Percentiles rank a stretch among this genome's conserved stretches.
Conservation (phyloP, 352 stramenopile species). For the Phytopythium cucurbitacearum region DNA sequence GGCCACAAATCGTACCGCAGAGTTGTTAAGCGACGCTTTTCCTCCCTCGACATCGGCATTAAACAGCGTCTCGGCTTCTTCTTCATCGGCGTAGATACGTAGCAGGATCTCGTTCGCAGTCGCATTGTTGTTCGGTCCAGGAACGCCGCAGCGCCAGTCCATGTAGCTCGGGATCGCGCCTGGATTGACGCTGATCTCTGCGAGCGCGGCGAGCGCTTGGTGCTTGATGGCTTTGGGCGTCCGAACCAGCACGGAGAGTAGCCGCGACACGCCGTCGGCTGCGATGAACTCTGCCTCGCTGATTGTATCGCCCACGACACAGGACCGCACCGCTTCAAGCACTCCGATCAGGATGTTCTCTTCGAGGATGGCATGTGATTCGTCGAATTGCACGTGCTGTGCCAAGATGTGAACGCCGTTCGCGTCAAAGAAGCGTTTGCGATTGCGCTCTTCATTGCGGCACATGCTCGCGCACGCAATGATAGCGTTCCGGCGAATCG, state of each 20-base stretch:
- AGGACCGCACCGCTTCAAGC: conserved; percentile 60
- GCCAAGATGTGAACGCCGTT: conserved; percentile 43
- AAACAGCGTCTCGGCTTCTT: conserved; percentile 25
- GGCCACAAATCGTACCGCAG: conserved; percentile 9
- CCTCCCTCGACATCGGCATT: neutral
- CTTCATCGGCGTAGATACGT: conserved; percentile 62
- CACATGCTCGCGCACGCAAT: conserved; percentile 55
- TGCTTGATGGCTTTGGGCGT: conserved; percentile 53
- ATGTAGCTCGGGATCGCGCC: conserved; percentile 63
- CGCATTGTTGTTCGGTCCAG: conserved; percentile 42
- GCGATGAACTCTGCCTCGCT: conserved; percentile 62
- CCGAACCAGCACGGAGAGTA: conserved; percentile 52
- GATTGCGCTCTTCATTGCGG: conserved; percentile 41
- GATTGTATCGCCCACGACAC: conserved; percentile 46
- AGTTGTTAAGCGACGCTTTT: neutral
- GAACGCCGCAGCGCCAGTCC: conserved; percentile 46
- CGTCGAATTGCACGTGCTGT: conserved; percentile 43
- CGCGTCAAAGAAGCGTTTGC: conserved; percentile 36
- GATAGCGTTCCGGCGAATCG: conserved; percentile 61
- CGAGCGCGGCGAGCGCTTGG: conserved; percentile 55
- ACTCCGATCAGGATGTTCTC: conserved; percentile 62
- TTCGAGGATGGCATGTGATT: conserved; percentile 52
- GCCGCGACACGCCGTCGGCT: conserved; percentile 44
- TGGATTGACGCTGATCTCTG: conserved; percentile 70
- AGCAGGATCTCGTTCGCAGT: conserved; percentile 59